phyloP scores from a whole-genome alignment of 768 basidiomycete genomes.

The Trametes cingulata region DNA sequence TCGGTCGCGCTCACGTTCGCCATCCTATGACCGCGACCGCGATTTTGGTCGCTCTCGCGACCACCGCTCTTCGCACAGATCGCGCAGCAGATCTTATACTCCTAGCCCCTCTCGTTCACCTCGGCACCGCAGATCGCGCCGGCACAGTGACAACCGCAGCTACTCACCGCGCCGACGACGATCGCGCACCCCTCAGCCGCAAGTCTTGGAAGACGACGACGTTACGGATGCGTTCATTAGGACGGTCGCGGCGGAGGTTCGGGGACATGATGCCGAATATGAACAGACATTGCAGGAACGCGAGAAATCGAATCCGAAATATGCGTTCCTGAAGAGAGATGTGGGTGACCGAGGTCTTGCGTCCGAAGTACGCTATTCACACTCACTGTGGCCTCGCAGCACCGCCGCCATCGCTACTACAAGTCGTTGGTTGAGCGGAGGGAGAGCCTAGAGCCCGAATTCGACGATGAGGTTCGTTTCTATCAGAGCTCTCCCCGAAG shows the following conservation, averaged over 20 bases:
- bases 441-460: slow-evolving; percentile 60
- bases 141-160: slow-evolving; percentile 48
- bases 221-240: slow-evolving; percentile 86
- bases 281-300: slow-evolving; percentile 72
- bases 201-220: slow-evolving; percentile 55
- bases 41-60: slow-evolving; percentile 36
- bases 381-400: slow-evolving; percentile 41
- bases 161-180: slow-evolving; percentile 46
- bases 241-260: slow-evolving; percentile 83
- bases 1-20: slow-evolving; percentile 48
- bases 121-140: slow-evolving; percentile 38
- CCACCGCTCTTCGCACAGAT: slow-evolving; percentile 37
- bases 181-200: slow-evolving; percentile 33
- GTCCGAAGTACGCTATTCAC: no score
- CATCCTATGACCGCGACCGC: slow-evolving; percentile 40
- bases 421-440: slow-evolving; percentile 64
- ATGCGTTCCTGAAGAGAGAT: slow-evolving; percentile 66
- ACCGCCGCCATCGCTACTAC: slow-evolving; percentile 72
- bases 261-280: slow-evolving; percentile 76
- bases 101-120: slow-evolving; percentile 28
- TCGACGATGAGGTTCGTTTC: slow-evolving; percentile 70
- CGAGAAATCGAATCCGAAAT: slow-evolving; percentile 82
- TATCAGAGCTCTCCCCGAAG: neutral
- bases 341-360: slow-evolving; percentile 41
- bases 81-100: slow-evolving; percentile 40